Evolutionary conservation across 495 filamentous ascomycete genomes (phyloP), one percentile per base, ranked within the genome.

Genomic region (Hypoxylon intermedium): DNA sequence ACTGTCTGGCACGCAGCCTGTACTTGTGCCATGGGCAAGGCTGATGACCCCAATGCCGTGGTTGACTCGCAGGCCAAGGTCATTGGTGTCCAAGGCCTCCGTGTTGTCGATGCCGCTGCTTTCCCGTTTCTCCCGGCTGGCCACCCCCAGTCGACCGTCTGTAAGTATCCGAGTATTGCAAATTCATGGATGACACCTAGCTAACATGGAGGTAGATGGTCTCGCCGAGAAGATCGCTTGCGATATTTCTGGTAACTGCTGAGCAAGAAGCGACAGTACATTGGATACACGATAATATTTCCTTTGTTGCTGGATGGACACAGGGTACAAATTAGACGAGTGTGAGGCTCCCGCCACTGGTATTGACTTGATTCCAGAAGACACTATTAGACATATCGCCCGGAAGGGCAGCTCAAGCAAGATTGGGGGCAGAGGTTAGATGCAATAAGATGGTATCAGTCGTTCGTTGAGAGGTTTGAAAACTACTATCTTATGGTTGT

Each of bases 1-100:
- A 73, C 81, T 0, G 56, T 85, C 12, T 84, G 62, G 60, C 86
- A 88, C 70, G 80, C 78, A 2, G 55, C 69, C 15, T 77, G 69
- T 18, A 88, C 84, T 1, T 78, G 75, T 34, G 80, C 78, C 58
- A 88, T 88, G 86, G 86, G 86, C 0, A 74, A 62, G 13, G 4
- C 23, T 0, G 73, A 67, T 1, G 80, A 83, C 47, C 19, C 41
- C 1, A 67, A 71, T 30, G 78, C 80, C 6, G 83, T 79, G 3
- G 79, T 87, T 23, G 82, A 85, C 53, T 68, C 49, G 2, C 52
- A 69, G 9, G 82, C 80, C 28, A 74, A 73, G 26, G 82, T 87
- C 0, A 63, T 74, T 19, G 85, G 83, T 3, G 61, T 85, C n/a
- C 61, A 79, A 20, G 67, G 71, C 0, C 58, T 87, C 55, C 74